Conservation (phyloP, 2,329 filamentous ascomycete genomes). For the Grosmannia penicillata region DNA sequence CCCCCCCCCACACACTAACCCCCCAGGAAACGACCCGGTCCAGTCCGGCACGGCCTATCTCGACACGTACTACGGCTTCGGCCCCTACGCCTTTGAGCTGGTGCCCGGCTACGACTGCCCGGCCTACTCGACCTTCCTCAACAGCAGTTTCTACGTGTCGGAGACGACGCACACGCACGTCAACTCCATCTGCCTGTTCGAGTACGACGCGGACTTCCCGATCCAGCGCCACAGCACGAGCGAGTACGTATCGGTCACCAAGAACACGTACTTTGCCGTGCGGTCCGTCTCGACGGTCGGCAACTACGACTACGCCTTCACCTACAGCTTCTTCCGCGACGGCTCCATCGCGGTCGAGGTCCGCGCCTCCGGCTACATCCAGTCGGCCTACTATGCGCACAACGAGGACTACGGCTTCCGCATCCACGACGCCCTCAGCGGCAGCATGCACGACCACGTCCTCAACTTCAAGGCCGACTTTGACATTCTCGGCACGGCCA, state of each 20-base stretch:
- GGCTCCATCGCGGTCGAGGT: conserved; percentile 36
- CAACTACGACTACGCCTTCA: conserved; percentile 39
- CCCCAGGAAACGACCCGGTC: conserved; percentile 24
- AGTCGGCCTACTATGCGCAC: conserved; percentile 28
- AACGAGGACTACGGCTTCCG: conserved; percentile 32
- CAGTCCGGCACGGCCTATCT: conserved; percentile 30
- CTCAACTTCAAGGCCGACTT: conserved; percentile 40
- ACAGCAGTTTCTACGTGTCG: conserved; percentile 27
- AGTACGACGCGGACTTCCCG: conserved; percentile 32
- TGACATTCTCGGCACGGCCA: conserved; percentile 32
- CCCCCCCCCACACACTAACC: not conserved
- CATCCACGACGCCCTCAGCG: conserved; percentile 31
- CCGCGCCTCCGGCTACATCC: conserved; percentile 38
- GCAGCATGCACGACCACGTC: conserved; percentile 40
- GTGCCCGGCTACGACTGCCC: conserved; percentile 38
- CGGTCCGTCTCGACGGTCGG: conserved; percentile 33
- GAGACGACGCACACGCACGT: conserved; percentile 28
- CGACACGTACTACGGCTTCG: conserved; percentile 32
- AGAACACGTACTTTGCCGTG: conserved; percentile 31
- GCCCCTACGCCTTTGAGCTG: conserved; percentile 27
- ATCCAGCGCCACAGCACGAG: conserved; percentile 31
- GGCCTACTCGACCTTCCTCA: conserved; percentile 31
- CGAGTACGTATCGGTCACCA: conserved; percentile 26
- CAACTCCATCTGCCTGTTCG: conserved; percentile 41
- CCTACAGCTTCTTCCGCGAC: conserved; percentile 35